Evolutionary conservation across 2,329 filamentous ascomycete genomes (phyloP).

Genomic region (Cladosporium oxysporum): DNA sequence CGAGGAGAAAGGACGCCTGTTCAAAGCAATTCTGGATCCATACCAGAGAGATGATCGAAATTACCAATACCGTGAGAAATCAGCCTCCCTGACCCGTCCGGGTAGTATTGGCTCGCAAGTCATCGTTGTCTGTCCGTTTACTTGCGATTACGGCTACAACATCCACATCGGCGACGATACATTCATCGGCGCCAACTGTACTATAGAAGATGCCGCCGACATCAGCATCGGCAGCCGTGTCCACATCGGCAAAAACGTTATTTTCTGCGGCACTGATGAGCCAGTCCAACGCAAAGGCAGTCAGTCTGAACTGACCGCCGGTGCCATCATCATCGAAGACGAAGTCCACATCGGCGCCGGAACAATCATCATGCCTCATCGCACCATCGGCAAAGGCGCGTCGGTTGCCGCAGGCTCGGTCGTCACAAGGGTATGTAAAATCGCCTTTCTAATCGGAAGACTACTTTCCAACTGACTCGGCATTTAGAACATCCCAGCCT

Average conservation of each 20-base stretch:
- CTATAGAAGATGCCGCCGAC: conserved; percentile 80
- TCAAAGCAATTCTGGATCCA: conserved; percentile 71
- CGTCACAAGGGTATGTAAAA: conserved; percentile 52
- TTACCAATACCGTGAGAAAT: conserved; percentile 23
- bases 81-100: background rate
- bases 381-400: conserved; percentile 55
- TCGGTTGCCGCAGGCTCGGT: conserved; percentile 57
- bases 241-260: conserved; percentile 75
- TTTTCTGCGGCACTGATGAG: conserved; percentile 75
- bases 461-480: background rate
- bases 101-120: conserved; percentile 68
- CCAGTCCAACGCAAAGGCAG: conserved; percentile 72
- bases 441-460: background rate
- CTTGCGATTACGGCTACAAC: conserved; percentile 95
- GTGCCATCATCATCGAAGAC: conserved; percentile 72
- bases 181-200: conserved; percentile 78
- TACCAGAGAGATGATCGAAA: conserved; percentile 55
- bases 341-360: conserved; percentile 67
- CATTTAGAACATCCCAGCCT: conserved; percentile 47
- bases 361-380: conserved; percentile 61
- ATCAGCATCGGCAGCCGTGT: conserved; percentile 79
- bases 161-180: conserved; percentile 84
- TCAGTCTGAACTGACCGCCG: conserved; percentile 69
- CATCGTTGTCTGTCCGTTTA: conserved; percentile 83
- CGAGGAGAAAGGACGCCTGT: conserved; percentile 67